Evolutionary conservation across 169 alveolate species (phyloP), one percentile per base, ranked within the genome.

Genomic region (Perkinsus marinus): DNA sequence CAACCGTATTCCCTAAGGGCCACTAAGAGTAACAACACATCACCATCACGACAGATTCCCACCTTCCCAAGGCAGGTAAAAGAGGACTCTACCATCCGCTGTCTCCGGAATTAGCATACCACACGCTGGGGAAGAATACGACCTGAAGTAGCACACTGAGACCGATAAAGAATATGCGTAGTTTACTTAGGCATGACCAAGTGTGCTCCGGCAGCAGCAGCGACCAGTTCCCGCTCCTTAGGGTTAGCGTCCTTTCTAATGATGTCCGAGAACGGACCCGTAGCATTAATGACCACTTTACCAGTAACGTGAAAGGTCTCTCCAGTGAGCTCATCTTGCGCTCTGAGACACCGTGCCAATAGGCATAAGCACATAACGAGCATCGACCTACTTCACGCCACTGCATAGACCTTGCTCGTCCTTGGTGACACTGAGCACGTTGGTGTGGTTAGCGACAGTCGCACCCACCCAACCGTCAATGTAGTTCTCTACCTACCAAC

Each of bases 51-150:
- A 57, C 79, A 6, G 34, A 13, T 57, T 30, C 79, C 34, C 34
- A 57, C 94, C 96, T 93, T 93, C 94, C 98, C 99, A 96, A 22
- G 98, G 98, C 0, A 97, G 94, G 19, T 96, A 43, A 92, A 97
- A 97, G n/a, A 98, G 94, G 34, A 98, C 97, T 91, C 99, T 94
- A 47, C 98, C 99, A 92, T 98, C 99, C 39, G 95, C 91, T 19
- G 99, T 97, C 93, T 97, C 93, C 37, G 99, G 98, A 39, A 97
- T 96, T 2, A 97, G 93, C 92, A 97, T 92, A 0, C 99, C 99
- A 43, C 92, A 94, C 69, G 95, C 94, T 57, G 95, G 94, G 10
- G 98, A 96, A 2, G 97, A 93, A 38, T 95, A 95, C 46, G 93
- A 93, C 30, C 94, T 69, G 0, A 57, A 13, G 46, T 41, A 41